Evolutionary conservation across 176 grass and related monocot genomes (phyloP).

Genomic region (Triticum timopheevii): DNA sequence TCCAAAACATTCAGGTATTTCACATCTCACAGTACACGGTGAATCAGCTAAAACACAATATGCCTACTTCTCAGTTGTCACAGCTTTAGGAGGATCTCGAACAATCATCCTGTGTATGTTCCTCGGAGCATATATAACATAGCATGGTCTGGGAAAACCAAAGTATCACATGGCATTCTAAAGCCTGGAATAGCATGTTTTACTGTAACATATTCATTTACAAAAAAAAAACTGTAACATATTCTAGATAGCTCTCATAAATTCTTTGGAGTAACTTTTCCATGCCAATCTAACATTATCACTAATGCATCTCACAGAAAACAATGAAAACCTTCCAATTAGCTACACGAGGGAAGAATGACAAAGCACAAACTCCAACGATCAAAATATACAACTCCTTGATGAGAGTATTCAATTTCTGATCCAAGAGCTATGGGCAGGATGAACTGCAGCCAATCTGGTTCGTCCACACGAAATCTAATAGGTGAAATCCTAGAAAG

Average conservation of each 20-base stretch:
- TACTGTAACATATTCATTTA: neutral
- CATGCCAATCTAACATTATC: neutral
- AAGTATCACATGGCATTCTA: neutral
- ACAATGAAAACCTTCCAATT: neutral
- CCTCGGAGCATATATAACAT: slow-evolving; percentile 7
- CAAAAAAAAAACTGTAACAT: too few relatives aligned
- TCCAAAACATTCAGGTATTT: neutral
- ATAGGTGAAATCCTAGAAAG: neutral
- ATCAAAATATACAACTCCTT: slow-evolving; percentile 6
- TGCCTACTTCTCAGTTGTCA: neutral
- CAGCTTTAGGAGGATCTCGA: too few relatives aligned
- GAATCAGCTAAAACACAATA: neutral
- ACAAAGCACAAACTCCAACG: neutral
- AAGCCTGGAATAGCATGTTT: neutral
- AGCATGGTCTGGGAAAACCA: neutral
- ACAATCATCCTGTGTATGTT: neutral
- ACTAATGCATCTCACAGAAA: neutral
- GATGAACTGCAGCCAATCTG: neutral
- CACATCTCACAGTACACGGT: neutral
- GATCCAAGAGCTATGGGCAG: neutral
- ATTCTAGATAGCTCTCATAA: slow-evolving; percentile 18
- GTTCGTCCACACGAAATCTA: neutral
- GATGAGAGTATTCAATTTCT: neutral
- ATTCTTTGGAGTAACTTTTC: neutral
- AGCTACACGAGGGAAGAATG: neutral